These are phyloP conservation scores for Lactarius tabidus DNA, from an alignment of 768 basidiomycete genomes.

Conservation along the genomic window DNA sequence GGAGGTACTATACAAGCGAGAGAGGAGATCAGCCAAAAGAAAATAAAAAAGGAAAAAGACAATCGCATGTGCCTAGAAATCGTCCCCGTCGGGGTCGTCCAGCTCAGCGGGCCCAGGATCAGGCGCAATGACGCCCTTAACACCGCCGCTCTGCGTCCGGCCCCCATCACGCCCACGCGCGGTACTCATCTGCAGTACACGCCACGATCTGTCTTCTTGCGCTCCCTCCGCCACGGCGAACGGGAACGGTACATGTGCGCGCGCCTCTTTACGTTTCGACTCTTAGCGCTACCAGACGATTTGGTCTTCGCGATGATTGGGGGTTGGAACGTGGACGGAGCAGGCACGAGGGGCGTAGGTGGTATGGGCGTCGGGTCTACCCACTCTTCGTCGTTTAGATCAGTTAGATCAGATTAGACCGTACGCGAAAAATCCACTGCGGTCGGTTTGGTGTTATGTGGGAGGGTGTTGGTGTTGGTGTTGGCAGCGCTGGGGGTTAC, in stretches of 20 bases:
- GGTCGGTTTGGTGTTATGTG: conserved; percentile 26
- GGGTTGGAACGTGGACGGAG: too few species aligned
- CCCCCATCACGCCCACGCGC: conserved; percentile 72
- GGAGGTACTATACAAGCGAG: conserved; percentile 16
- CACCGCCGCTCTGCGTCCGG: conserved; percentile 83
- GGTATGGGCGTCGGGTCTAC: too few species aligned
- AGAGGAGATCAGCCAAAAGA: too few species aligned
- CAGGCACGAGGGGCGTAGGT: too few species aligned
- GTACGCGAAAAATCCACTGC: conserved; percentile 34
- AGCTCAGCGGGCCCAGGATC: neutral
- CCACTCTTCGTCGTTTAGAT: conserved; percentile 39
- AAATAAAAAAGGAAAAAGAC: neutral
- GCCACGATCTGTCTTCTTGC: conserved; percentile 20
- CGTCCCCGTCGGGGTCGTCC: conserved; percentile 34
- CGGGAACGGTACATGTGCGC: conserved; percentile 27
- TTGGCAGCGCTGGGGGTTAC: conserved; percentile 69
- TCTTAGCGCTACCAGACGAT: conserved; percentile 35
- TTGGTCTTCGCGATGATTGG: too few species aligned
- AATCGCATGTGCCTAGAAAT: conserved; percentile 24
- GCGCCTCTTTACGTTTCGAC: conserved; percentile 38
- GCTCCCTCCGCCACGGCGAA: conserved; percentile 22
- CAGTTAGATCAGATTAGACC: conserved; percentile 37
- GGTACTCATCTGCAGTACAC: conserved; percentile 60
- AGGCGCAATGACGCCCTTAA: conserved; percentile 60
- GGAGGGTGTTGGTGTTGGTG: too few species aligned